A percentile compares a stretch with the other conserved stretches of the same genome.
Conservation (phyloP, 805 yeast species). For the Torulaspora microellipsoides region DNA sequence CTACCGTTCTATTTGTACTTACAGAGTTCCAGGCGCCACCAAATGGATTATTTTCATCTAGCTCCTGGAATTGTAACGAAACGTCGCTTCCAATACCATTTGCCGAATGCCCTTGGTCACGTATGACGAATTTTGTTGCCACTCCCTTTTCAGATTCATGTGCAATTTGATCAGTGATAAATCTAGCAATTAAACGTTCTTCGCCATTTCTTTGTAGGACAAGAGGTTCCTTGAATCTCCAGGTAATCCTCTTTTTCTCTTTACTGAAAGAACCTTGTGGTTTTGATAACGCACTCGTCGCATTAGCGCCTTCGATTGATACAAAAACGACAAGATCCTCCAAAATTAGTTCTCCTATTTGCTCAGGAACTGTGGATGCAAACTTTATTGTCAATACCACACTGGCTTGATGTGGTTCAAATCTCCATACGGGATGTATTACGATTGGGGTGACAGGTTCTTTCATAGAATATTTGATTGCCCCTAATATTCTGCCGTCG, state of each 20-base stretch:
- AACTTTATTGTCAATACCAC: constrained; percentile 63
- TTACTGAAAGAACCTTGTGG: constrained; percentile 90
- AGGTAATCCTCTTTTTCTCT: constrained; percentile 79
- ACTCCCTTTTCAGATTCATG: constrained; percentile 73
- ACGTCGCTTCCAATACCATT: constrained; percentile 46
- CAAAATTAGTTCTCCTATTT: constrained; percentile 32
- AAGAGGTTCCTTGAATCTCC: constrained; percentile 58
- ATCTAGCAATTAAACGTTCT: constrained; percentile 78
- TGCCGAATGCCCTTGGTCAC: constrained; percentile 18
- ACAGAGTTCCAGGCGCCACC: constrained; percentile 36
- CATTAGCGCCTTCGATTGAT: constrained; percentile 58
- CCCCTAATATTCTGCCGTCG: constrained; percentile 67
- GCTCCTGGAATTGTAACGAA: constrained; percentile 36
- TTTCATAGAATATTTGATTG: constrained; percentile 65
- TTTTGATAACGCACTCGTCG: constrained; percentile 74
- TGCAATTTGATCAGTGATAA: constrained; percentile 68
- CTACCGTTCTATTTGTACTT: constrained; percentile 33
- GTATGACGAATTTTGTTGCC: constrained; percentile 57
- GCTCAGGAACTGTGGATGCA: constrained; percentile 33
- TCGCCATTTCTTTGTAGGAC: constrained; percentile 40
- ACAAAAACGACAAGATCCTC: constrained; percentile 42
- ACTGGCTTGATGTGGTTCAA: constrained; percentile 78
- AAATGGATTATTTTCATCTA: constrained; percentile 39
- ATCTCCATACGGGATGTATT: constrained; percentile 84
- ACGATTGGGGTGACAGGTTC: constrained; percentile 58